A percentile compares a stretch with the other conserved stretches of the same genome.
These are phyloP conservation scores for Camellia lanceoleosa DNA, from an alignment of 148 eudicot species.

Conservation along the genomic window DNA sequence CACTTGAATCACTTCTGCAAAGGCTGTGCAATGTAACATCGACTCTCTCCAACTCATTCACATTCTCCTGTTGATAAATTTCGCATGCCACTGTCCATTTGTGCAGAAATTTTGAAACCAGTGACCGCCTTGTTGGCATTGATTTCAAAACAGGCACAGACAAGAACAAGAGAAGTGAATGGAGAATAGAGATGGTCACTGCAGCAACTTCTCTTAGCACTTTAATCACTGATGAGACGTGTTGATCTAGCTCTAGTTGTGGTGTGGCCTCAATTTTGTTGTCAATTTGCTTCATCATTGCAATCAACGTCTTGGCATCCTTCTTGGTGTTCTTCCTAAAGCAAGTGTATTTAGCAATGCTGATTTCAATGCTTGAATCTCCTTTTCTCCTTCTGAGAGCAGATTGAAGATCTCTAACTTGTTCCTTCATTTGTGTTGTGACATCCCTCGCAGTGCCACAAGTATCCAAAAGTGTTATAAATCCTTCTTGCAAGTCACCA, in stretches of 20 bases:
- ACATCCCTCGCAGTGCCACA: conserved; percentile 38
- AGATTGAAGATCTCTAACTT: conserved; percentile 33
- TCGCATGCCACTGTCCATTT: conserved; percentile 20
- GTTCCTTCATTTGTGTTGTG: conserved; percentile 33
- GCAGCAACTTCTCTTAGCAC: conserved; percentile 34
- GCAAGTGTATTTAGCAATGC: conserved; percentile 22
- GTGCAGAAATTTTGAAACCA: conserved; percentile 39
- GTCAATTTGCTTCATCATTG: conserved; percentile 35
- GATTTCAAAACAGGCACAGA: conserved; percentile 25
- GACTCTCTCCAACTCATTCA: conserved; percentile 26
- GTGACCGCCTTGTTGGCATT: conserved; percentile 27
- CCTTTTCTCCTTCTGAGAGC: conserved; percentile 37
- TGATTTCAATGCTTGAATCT: conserved; percentile 24
- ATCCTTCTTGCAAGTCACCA: conserved; percentile 36
- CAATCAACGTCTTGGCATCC: conserved; percentile 26
- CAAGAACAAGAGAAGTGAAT: conserved; percentile 30
- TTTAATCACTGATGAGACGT: conserved; percentile 29
- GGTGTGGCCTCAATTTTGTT: conserved; percentile 13
- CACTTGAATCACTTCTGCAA: conserved; percentile 1
- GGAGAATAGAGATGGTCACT: conserved; percentile 27
- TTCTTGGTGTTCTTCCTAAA: conserved; percentile 41
- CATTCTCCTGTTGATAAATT: conserved; percentile 16
- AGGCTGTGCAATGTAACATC: conserved; percentile 21
- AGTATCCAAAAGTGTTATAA: conserved; percentile 42
- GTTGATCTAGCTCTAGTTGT: conserved; percentile 24